Percentiles rank a stretch among this genome's conserved stretches.
Evolutionary conservation across 148 eudicot species (phyloP).

Genomic region (Rhododendron griersonianum): DNA sequence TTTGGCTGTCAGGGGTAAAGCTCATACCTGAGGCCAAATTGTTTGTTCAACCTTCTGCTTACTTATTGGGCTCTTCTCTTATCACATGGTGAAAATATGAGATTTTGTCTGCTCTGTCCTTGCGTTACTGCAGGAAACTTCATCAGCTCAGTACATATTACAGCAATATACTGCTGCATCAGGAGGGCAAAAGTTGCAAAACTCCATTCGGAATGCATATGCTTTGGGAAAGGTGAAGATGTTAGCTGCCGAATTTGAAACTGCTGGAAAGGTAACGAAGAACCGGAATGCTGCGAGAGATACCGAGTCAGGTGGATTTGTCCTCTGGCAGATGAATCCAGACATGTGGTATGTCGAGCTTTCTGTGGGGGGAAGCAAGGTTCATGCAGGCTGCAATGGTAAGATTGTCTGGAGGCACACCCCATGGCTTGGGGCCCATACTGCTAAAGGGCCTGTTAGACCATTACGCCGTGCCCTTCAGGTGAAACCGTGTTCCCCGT

Average conservation of each 20-base stretch:
- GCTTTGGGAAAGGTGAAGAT: slow-evolving; percentile 55
- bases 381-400: slow-evolving; percentile 61
- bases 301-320: slow-evolving; percentile 53
- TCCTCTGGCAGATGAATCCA: slow-evolving; percentile 61
- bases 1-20: not conserved
- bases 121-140: slow-evolving; percentile 37
- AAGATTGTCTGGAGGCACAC: slow-evolving; percentile 61
- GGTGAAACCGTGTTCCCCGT: slow-evolving; percentile 19
- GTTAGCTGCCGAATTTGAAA: slow-evolving; percentile 48
- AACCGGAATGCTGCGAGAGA: slow-evolving; percentile 29
- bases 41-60: not conserved
- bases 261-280: slow-evolving; percentile 34
- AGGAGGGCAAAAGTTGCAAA: slow-evolving; percentile 45
- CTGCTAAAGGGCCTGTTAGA: slow-evolving; percentile 53
- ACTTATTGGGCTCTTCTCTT: not conserved
- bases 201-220: slow-evolving; percentile 39
- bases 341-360: slow-evolving; percentile 64
- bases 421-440: slow-evolving; percentile 57
- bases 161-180: slow-evolving; percentile 61
- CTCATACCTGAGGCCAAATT: too few relatives aligned
- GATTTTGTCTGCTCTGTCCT: not conserved
- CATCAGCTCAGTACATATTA: slow-evolving; percentile 54
- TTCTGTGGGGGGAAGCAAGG: slow-evolving; percentile 51
- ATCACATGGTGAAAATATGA: not conserved
- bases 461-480: slow-evolving; percentile 58